A percentile compares a stretch with the other conserved stretches of the same genome.
Evolutionary conservation across 257 asterid genomes (phyloP).

Genomic region (Fraxinus quadrangulata): DNA sequence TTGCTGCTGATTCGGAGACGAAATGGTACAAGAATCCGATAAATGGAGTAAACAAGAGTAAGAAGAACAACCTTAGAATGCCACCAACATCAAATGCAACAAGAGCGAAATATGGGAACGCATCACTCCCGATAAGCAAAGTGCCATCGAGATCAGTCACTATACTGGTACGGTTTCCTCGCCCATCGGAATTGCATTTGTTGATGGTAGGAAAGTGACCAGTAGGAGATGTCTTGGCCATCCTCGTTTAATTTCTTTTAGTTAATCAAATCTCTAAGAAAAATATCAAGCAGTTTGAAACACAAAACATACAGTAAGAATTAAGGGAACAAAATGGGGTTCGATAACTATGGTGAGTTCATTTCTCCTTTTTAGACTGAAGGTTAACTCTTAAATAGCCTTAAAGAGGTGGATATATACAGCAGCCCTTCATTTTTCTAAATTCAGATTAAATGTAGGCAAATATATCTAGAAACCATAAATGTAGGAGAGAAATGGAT

Average conservation of each 20-base stretch:
- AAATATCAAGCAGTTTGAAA: not conserved
- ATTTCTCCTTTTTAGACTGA: too few species aligned
- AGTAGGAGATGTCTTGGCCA: not conserved
- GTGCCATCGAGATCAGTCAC: conserved; percentile 39
- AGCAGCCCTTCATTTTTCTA: too few species aligned
- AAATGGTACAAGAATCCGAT: conserved; percentile 15
- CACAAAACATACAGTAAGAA: too few species aligned
- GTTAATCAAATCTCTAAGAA: not conserved
- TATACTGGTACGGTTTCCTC: conserved; percentile 19
- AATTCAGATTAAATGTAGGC: too few species aligned
- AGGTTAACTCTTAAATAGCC: not conserved
- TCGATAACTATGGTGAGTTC: not conserved
- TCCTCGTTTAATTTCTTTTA: not conserved
- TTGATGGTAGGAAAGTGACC: conserved; percentile 18
- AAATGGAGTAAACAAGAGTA: conserved; percentile 28
- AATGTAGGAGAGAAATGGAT: too few species aligned
- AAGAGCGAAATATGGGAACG: conserved; percentile 37
- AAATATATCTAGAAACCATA: too few species aligned
- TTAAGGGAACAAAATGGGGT: not conserved
- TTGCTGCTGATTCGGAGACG: conserved; percentile 31
- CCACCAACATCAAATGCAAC: conserved; percentile 42
- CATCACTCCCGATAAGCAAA: conserved; percentile 10
- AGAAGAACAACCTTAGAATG: conserved; percentile 29
- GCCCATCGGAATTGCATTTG: conserved; percentile 25
- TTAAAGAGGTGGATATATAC: not conserved